Evolutionary conservation across 116 monocot genomes (phyloP), one percentile per base, ranked within the genome.

Genomic region (Phalaenopsis hybrid): DNA sequence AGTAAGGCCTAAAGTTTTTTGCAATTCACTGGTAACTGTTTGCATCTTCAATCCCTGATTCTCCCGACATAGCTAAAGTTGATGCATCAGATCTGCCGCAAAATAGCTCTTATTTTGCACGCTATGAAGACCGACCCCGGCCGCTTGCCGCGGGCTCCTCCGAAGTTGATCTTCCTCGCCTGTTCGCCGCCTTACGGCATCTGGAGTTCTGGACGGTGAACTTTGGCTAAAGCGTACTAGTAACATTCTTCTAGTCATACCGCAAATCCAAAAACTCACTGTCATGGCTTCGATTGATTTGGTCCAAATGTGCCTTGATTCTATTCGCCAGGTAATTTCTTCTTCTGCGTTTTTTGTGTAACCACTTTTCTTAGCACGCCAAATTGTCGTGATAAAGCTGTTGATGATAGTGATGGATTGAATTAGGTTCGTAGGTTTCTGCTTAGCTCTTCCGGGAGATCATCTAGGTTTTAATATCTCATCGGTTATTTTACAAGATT

Each of bases 211-310:
- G 75, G 52, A 10, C 51, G 15, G 13, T 16, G 51, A 77, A 75
- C 9, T 51, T 49, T 18, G 51, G 21, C 1, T 6, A 37, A 75
- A 44, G 45, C 17, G 44, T 75, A 1, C 45, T 4, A 31, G 77
- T 51, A n/a, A 8, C 13, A 41, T 75, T 75, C 46, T 72, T 72
- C 72, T 1, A 8, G 31, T 20, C 7, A 15, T 6, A 46, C 21
- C 44, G 44, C n/a, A 75, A 33, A 11, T 31, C 79, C 51, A 23
- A 57, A 43, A 34, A 44, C 1, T 58, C 31, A 11, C 45, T 17
- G 74, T 20, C 20, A 90, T 90, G 90, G 86, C 84, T n/a, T 86
- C 88, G 44, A 72, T 86, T 37, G 79, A 86, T 83, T 74, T 90
- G 61, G 86, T 88, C 80, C 80, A 72, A 78, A 84, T 74, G 65